Evolutionary conservation across 2,329 filamentous ascomycete genomes (phyloP).

Genomic region (Gnomoniopsis sp.): DNA sequence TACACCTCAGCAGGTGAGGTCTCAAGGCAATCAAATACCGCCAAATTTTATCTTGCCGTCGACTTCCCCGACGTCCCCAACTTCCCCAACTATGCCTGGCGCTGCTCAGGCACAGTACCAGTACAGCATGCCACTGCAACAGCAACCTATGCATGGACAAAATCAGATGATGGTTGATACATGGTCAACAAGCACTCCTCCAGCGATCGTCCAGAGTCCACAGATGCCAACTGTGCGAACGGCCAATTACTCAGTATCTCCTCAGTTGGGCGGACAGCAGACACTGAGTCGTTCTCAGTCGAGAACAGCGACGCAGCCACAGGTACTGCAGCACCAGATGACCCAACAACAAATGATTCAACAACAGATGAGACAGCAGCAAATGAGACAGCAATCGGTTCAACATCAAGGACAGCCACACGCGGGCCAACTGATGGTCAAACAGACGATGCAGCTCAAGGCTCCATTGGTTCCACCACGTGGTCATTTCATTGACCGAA

Average conservation of each 20-base stretch:
- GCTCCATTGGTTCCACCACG: constrained; percentile 22
- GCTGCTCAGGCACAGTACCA: background rate
- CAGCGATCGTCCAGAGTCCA: background rate
- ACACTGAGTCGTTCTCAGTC: background rate
- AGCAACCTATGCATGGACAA: background rate
- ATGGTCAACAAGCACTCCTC: background rate
- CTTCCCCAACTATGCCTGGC: background rate
- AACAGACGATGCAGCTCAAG: background rate
- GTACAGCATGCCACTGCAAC: background rate
- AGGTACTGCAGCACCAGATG: background rate
- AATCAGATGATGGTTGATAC: background rate
- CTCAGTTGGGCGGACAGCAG: background rate
- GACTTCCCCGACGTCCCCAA: background rate
- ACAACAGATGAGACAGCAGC: background rate
- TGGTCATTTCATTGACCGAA: constrained; percentile 21
- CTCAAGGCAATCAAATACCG: background rate
- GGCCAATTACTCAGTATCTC: background rate
- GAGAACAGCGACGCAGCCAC: background rate
- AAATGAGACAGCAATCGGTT: background rate
- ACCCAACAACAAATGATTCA: background rate
- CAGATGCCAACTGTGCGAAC: background rate
- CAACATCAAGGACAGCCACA: background rate
- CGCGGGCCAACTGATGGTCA: background rate
- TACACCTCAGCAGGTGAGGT: background rate
- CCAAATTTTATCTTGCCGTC: background rate